Evolutionary conservation across 306 rosid genomes (phyloP).

Genomic region (Coriaria nepalensis): DNA sequence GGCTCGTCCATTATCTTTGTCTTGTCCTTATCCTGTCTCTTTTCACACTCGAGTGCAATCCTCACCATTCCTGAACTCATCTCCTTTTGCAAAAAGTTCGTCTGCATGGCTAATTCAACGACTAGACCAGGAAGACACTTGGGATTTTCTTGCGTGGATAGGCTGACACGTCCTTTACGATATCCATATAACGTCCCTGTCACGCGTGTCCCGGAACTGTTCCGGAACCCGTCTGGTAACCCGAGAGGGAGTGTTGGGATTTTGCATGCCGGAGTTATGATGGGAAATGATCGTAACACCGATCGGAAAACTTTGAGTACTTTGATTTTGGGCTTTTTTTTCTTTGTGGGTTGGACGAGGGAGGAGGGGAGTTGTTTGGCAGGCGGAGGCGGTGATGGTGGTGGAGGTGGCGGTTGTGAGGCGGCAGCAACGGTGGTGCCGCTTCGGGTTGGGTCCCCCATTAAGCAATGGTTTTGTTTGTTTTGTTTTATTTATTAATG

Average conservation of each 20-base stretch:
- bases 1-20: conserved; percentile 44
- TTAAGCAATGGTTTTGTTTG: conserved; percentile 14
- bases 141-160: conserved; percentile 50
- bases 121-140: conserved; percentile 36
- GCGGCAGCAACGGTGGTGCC: neutral
- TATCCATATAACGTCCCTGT: conserved; percentile 59
- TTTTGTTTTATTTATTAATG: neutral
- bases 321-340: conserved; percentile 31
- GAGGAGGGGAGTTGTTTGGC: conserved; percentile 10
- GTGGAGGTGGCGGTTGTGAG: conserved; percentile 10
- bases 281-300: conserved; percentile 62
- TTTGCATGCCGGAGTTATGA: conserved; percentile 48
- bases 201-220: conserved; percentile 12
- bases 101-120: conserved; percentile 62
- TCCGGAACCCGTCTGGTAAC: conserved; percentile 4
- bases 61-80: conserved; percentile 61
- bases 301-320: conserved; percentile 42
- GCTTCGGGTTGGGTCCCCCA: conserved; percentile 37
- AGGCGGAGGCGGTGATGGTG: conserved; percentile 17
- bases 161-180: conserved; percentile 56
- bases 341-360: conserved; percentile 44
- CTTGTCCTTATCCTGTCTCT: conserved; percentile 45
- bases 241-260: conserved; percentile 30
- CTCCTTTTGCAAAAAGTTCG: conserved; percentile 43
- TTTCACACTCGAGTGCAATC: conserved; percentile 73